Percentiles rank a stretch among this genome's conserved stretches.
Evolutionary conservation across 2,329 filamentous ascomycete species (phyloP).

Genomic region (Tolypocladium album): DNA sequence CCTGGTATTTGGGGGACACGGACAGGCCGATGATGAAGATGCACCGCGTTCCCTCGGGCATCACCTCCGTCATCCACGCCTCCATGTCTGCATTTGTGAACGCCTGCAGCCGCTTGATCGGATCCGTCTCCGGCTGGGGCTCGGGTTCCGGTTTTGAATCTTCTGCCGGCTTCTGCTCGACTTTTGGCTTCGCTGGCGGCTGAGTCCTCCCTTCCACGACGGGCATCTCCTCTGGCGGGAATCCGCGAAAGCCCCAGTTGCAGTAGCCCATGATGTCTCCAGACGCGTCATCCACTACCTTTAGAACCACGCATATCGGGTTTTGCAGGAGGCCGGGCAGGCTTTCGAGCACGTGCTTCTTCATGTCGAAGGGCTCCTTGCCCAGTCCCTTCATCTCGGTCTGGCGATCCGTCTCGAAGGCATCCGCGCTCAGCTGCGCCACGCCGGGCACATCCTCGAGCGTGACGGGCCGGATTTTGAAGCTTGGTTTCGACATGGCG

Average conservation of each 20-base stretch:
- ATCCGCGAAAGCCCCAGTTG: constrained; percentile 20
- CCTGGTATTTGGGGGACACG: constrained; percentile 19
- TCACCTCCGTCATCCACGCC: constrained; percentile 17
- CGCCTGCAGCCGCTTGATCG: constrained; percentile 16
- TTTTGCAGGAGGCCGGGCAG: constrained; percentile 12
- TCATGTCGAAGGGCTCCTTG: constrained; percentile 16
- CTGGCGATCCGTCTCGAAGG: constrained; percentile 21
- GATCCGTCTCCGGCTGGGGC: constrained; percentile 8
- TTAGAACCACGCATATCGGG: constrained; percentile 15
- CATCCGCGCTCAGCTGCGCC: constrained; percentile 14
- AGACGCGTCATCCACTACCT: constrained; percentile 18
- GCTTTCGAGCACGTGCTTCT: constrained; percentile 11
- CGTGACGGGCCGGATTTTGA: constrained; percentile 11
- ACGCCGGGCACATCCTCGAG: constrained; percentile 17
- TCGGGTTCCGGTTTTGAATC: neutral
- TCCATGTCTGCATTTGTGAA: constrained; percentile 19
- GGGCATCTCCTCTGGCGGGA: constrained; percentile 13
- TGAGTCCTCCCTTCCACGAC: constrained; percentile 6
- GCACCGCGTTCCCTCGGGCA: constrained; percentile 20
- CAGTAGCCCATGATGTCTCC: constrained; percentile 17
- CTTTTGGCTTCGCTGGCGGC: neutral
- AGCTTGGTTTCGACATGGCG: constrained; percentile 9
- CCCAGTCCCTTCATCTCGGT: constrained; percentile 23
- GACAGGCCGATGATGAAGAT: constrained; percentile 19
- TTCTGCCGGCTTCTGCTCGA: neutral